A percentile compares a stretch with the other conserved stretches of the same genome.
Evolutionary conservation across 805 yeast genomes (phyloP).

Genomic region (Yamadazyma laniorum): DNA sequence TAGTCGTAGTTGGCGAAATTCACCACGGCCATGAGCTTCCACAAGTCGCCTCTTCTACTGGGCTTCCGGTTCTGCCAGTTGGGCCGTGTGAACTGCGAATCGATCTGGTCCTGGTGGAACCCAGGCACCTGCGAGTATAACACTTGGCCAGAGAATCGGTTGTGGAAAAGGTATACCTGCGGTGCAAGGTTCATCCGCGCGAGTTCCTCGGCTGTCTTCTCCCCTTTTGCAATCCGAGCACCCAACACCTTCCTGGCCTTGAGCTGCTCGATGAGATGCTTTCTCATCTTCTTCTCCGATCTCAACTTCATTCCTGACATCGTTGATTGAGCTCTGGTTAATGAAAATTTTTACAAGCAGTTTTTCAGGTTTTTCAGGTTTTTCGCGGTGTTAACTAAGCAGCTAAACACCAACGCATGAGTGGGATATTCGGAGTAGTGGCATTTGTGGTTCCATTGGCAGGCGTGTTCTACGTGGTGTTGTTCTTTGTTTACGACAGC

Average conservation of each 20-base stretch:
- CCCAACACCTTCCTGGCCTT: conserved; percentile 43
- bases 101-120: conserved; percentile 56
- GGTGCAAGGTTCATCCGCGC: conserved; percentile 66
- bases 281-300: conserved; percentile 47
- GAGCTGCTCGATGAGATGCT: conserved; percentile 44
- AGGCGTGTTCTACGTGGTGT: conserved; percentile 10
- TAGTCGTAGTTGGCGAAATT: conserved; percentile 57
- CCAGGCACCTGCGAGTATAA: conserved; percentile 82
- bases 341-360: too few relatives aligned
- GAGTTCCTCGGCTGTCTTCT: conserved; percentile 33
- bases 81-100: conserved; percentile 72
- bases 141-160: conserved; percentile 86
- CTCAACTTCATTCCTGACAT: conserved; percentile 39
- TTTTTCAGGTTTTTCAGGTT: too few relatives aligned
- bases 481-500: conserved; percentile 13
- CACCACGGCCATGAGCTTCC: conserved; percentile 89
- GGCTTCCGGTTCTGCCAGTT: conserved; percentile 90
- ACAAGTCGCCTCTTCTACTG: conserved; percentile 74
- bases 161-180: conserved; percentile 78
- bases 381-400: too few relatives aligned
- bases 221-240: conserved; percentile 41
- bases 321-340: conserved; percentile 9
- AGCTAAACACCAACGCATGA: too few relatives aligned
- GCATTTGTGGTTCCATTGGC: conserved; percentile 1
- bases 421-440: background rate